Evolutionary conservation across 345 rosid species (phyloP).

Genomic region (Rhodamnia rubescens): DNA sequence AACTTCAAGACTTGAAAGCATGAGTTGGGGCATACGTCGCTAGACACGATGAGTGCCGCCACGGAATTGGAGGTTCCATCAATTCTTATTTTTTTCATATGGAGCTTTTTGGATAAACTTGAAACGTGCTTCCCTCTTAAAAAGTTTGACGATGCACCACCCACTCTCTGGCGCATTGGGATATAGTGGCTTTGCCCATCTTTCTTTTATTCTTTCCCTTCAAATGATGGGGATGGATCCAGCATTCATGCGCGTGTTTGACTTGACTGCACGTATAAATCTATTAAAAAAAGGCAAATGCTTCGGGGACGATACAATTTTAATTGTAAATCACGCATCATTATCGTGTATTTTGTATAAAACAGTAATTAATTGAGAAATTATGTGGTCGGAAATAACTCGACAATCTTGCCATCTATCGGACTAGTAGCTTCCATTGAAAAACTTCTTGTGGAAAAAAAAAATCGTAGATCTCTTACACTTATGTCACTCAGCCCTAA

Average conservation of each 20-base stretch:
- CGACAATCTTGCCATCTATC: no score
- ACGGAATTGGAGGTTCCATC: neutral
- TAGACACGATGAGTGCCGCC: neutral
- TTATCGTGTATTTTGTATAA: no score
- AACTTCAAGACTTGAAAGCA: neutral
- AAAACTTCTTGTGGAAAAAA: neutral
- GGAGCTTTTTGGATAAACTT: neutral
- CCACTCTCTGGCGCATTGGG: neutral
- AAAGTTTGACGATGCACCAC: neutral
- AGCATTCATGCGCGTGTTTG: neutral
- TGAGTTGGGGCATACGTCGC: neutral
- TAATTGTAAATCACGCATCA: no score
- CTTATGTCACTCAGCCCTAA: no score
- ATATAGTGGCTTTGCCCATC: neutral
- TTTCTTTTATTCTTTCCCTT: neutral
- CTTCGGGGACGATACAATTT: no score
- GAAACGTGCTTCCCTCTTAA: neutral
- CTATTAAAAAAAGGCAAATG: neutral
- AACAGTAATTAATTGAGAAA: no score
- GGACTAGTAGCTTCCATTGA: no score
- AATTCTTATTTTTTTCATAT: neutral
- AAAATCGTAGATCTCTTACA: no score
- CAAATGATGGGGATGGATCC: neutral
- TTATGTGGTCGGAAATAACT: no score
- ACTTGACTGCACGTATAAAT: neutral